Percentiles rank a stretch among this genome's conserved stretches.
phyloP scores from a whole-genome alignment of 2,329 filamentous ascomycete species.

The Graphium sp. region DNA sequence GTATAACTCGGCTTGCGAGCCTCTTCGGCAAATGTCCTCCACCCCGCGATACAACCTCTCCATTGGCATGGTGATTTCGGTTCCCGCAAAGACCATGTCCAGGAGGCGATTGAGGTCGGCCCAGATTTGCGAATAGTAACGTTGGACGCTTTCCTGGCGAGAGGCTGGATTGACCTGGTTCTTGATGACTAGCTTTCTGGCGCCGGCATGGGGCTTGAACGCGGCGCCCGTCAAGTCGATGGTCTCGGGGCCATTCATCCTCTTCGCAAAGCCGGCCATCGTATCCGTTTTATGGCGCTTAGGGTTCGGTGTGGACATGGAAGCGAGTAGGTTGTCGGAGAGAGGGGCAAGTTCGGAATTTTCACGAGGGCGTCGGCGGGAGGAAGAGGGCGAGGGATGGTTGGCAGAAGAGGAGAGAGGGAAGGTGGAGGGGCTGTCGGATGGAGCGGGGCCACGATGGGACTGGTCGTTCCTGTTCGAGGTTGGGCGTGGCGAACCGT shows the following conservation, averaged over 20 bases:
- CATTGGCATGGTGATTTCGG: slow-evolving; percentile 51
- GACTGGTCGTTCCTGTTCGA: too few relatives aligned
- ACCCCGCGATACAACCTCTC: slow-evolving; percentile 82
- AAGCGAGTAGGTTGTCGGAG: too few relatives aligned
- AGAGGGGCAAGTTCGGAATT: too few relatives aligned
- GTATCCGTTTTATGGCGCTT: too few relatives aligned
- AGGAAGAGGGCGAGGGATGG: too few relatives aligned
- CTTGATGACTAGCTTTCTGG: slow-evolving; percentile 84
- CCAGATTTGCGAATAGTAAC: slow-evolving; percentile 66
- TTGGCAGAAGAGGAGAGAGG: too few relatives aligned
- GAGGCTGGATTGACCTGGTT: slow-evolving; percentile 49
- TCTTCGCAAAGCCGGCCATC: slow-evolving; percentile 19
- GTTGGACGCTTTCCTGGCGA: slow-evolving; percentile 42
- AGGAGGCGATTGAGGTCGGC: slow-evolving; percentile 59
- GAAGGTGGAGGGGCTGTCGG: too few relatives aligned
- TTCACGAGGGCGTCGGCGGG: too few relatives aligned
- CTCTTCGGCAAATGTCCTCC: slow-evolving; percentile 78
- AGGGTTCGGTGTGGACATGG: too few relatives aligned
- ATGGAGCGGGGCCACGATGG: too few relatives aligned
- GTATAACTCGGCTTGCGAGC: slow-evolving; percentile 51
- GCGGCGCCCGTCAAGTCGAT: slow-evolving; percentile 19
- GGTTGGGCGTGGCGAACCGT: too few relatives aligned
- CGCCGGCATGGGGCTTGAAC: slow-evolving; percentile 60
- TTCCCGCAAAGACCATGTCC: slow-evolving; percentile 51
- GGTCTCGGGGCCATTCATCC: slow-evolving; percentile 21